Evolutionary conservation across 1,284 basidiomycete genomes (phyloP).

Genomic region (Meripilus lineatus): DNA sequence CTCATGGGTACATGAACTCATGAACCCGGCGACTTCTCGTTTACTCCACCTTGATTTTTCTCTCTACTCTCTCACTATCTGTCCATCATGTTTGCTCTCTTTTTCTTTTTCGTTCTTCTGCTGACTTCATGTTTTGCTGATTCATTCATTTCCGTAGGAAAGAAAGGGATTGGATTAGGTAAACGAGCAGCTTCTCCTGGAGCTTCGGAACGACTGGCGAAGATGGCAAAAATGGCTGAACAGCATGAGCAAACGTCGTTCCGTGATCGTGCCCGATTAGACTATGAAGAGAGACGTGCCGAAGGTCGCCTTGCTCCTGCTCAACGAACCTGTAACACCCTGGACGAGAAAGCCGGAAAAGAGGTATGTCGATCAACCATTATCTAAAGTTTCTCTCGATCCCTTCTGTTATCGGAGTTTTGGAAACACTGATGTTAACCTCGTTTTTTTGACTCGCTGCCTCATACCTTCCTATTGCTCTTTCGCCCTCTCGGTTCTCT

Average conservation of each 20-base stretch:
- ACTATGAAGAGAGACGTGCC: slow-evolving; percentile 72
- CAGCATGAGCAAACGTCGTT: slow-evolving; percentile 51
- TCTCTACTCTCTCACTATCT: no score
- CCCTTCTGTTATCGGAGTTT: no score
- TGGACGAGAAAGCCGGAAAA: slow-evolving; percentile 68
- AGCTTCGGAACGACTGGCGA: slow-evolving; percentile 57
- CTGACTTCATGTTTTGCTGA: not conserved
- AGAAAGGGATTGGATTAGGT: slow-evolving; percentile 67
- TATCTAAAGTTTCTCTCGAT: not conserved
- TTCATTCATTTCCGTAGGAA: slow-evolving; percentile 43
- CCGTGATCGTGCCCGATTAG: slow-evolving; percentile 60
- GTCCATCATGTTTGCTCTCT: not conserved
- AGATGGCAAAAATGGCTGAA: slow-evolving; percentile 70
- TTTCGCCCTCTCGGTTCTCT: no score
- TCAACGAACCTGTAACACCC: slow-evolving; percentile 62
- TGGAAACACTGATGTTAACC: no score
- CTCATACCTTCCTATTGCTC: no score
- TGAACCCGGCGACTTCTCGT: no score
- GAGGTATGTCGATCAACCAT: slow-evolving; percentile 36
- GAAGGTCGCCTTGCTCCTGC: slow-evolving; percentile 61
- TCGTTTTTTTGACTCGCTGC: no score
- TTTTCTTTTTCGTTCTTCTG: not conserved
- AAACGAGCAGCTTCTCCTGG: slow-evolving; percentile 66
- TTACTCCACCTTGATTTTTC: no score
- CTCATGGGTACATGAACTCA: no score